Evolutionary conservation across 2,329 filamentous ascomycete species (phyloP), one percentile per base, ranked within the genome.

Genomic region (Sporothrix sp.): DNA sequence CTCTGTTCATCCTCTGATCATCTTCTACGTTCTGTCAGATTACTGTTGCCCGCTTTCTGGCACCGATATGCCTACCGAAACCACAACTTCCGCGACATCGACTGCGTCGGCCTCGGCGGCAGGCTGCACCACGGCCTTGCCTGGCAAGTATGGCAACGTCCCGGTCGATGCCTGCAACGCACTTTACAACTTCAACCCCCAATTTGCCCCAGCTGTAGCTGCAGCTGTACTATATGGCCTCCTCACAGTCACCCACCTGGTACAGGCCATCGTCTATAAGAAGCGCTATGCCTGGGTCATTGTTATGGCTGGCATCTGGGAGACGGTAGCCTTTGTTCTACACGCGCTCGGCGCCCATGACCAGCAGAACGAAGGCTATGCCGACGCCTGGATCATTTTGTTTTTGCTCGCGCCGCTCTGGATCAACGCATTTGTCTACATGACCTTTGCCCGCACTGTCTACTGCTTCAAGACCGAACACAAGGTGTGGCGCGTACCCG

Each of bases 391-490:
- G 18, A 60, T 60, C 23, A 52, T 72, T 1, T 58, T 71, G 3
- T 68, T 72, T 39, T 58, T 72, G 11, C 61, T 71, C 13, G 65
- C 69, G 1, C 70, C 70, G 8, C 58, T 71, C 25, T 71, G 68
- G 69, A 66, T 71, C 56, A 71, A 71, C 49, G 68, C 66, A 7
- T 71, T 71, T 43, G 65, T 62, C 4, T 72, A 71, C 60, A 72
- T 72, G 69, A 65, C 65, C 3, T 63, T 71, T 35, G 65, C 68
- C 1, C 63, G 67, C 28, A 61, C 69, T 54, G 59, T 70, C 5
- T 64, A 66, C 57, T 67, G 64, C 51, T 62, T 62, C 52, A 60
- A 70, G 21, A 68, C 68, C 1, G 62, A 65, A 9, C 64, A 50
- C 18, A 48, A 30, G 7, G 50, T 69, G 3, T 60, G 57, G 49